Percentiles rank a stretch among this genome's conserved stretches.
Conservation (phyloP, 2,329 filamentous ascomycete genomes). For the Fusarium xylarioides region DNA sequence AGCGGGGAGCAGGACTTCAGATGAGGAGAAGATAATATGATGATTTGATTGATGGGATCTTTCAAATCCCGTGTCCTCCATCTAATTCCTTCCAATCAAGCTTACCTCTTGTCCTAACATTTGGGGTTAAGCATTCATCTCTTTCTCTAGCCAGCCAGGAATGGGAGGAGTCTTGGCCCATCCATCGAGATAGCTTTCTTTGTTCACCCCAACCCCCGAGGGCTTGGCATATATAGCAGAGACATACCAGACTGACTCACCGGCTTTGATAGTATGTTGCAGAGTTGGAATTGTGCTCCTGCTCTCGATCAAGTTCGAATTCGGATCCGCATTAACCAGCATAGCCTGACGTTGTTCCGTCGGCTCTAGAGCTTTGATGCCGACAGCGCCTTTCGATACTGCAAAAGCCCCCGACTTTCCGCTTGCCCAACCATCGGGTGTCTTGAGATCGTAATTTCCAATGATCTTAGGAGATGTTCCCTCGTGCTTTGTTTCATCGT, state of each 20-base stretch:
- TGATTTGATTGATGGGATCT: conserved; percentile 41
- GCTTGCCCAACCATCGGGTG: conserved; percentile 61
- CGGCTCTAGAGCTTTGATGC: conserved; percentile 65
- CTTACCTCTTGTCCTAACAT: background rate
- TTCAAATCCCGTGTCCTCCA: conserved; percentile 14
- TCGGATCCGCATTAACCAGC: conserved; percentile 79
- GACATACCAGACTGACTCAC: conserved; percentile 71
- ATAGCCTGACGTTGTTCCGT: conserved; percentile 63
- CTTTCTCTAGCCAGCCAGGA: conserved; percentile 67
- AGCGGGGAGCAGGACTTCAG: conserved; percentile 16
- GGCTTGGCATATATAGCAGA: conserved; percentile 78
- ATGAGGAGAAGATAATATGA: conserved; percentile 26
- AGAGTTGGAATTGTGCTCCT: conserved; percentile 77
- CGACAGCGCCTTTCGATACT: conserved; percentile 64
- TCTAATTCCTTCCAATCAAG: conserved; percentile 24
- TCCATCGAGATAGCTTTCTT: conserved; percentile 63
- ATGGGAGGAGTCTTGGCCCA: conserved; percentile 69
- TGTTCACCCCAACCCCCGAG: conserved; percentile 60
- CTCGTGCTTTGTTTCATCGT: conserved; percentile 56
- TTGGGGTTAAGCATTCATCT: conserved; percentile 52
- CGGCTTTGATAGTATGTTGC: conserved; percentile 67
- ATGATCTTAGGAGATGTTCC: conserved; percentile 65
- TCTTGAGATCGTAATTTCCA: conserved; percentile 67
- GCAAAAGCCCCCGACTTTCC: conserved; percentile 64
- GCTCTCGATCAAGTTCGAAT: conserved; percentile 79